Percentiles rank a stretch among this genome's conserved stretches.
These are phyloP conservation scores for Cyberlindnera misumaiensis DNA, from an alignment of 805 yeast genomes.

Conservation along the genomic window DNA sequence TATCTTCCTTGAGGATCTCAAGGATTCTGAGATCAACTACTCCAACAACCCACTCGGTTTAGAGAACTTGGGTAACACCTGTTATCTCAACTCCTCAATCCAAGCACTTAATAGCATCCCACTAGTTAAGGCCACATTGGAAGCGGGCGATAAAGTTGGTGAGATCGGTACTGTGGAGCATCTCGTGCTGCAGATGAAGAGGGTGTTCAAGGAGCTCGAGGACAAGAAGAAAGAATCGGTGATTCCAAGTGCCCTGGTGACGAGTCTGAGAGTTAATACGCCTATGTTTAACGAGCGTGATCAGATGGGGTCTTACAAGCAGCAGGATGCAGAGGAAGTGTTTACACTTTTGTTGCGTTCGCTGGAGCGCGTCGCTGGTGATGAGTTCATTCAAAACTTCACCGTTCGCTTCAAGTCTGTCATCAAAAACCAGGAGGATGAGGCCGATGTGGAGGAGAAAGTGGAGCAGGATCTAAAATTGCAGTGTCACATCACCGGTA, in stretches of 20 bases:
- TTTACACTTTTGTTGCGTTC: conserved; percentile 68
- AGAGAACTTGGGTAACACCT: conserved; percentile 92
- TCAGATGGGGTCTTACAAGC: conserved; percentile 64
- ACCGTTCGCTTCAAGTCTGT: conserved; percentile 57
- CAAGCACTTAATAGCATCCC: conserved; percentile 81
- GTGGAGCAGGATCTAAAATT: conserved; percentile 62
- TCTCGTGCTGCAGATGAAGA: conserved; percentile 42
- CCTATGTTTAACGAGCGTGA: conserved; percentile 90
- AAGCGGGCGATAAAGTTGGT: conserved; percentile 37
- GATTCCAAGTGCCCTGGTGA: conserved; percentile 63
- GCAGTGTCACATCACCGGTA: conserved; percentile 80
- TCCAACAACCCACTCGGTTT: conserved; percentile 71
- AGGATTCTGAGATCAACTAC: conserved; percentile 32
- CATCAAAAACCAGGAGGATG: conserved; percentile 54
- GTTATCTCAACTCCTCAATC: conserved; percentile 84
- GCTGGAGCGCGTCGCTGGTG: conserved; percentile 42
- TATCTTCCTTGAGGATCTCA: conserved; percentile 66
- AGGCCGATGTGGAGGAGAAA: conserved; percentile 42
- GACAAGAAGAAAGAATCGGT: conserved; percentile 40
- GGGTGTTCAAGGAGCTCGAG: conserved; percentile 34
- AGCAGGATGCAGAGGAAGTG: conserved; percentile 98
- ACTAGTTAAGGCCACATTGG: conserved; percentile 59
- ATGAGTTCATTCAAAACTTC: conserved; percentile 48
- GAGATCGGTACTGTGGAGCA: conserved; percentile 30
- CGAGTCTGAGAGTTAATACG: conserved; percentile 54